Evolutionary conservation across 306 rosid genomes (phyloP).

Genomic region (Prosopis cineraria): DNA sequence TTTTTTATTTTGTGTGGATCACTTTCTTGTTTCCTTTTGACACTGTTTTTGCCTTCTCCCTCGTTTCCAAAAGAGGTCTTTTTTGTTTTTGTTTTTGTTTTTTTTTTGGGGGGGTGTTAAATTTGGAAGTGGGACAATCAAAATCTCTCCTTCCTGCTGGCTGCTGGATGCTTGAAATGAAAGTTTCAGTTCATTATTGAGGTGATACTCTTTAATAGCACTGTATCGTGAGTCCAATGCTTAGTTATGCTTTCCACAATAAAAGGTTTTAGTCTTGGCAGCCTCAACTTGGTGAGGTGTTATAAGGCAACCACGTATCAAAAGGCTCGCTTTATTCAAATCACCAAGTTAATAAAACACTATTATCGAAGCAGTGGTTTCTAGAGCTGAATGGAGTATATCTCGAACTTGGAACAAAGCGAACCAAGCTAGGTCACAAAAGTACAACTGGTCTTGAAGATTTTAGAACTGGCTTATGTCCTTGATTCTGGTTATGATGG

Average conservation of each 20-base stretch:
- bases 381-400: neutral
- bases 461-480: neutral
- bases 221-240: neutral
- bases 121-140: neutral
- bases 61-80: neutral
- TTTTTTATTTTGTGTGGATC: neutral
- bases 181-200: conserved; percentile 11
- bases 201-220: neutral
- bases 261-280: neutral
- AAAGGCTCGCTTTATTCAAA: neutral
- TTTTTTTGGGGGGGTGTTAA: too few relatives aligned
- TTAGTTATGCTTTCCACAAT: neutral
- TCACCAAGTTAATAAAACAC: neutral
- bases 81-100: neutral
- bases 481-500: neutral
- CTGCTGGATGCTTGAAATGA: conserved; percentile 48
- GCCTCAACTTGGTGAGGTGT: neutral
- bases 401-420: neutral
- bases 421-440: neutral
- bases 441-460: neutral
- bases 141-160: conserved; percentile 28
- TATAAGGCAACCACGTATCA: neutral
- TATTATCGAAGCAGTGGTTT: neutral
- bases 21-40: neutral
- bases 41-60: conserved; percentile 6